Evolutionary conservation across 2,329 filamentous ascomycete genomes (phyloP), one percentile per base, ranked within the genome.

Genomic region (Fusarium tricinctum): DNA sequence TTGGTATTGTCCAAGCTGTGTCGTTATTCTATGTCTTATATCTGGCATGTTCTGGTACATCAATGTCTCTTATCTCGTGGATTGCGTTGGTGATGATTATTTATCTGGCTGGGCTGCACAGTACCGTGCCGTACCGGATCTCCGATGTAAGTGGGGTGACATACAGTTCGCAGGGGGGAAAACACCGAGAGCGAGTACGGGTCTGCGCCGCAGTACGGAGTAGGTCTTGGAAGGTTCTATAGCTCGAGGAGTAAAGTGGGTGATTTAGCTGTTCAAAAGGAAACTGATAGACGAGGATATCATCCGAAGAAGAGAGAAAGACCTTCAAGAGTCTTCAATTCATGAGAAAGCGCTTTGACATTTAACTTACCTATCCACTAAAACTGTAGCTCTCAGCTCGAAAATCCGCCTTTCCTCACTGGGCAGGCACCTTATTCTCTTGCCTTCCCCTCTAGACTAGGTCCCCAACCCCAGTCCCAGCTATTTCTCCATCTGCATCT

Each of bases 121-220:
- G 55, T 55, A 26, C 38, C 47, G 47, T 30, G 32, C 55, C 38
- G 48, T 63, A 68, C 58, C 43, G 60, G 66, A 71, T 66, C 69
- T 69, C 66, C 63, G 63, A 71, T 62, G 51, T 32, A 46, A 70
- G 67, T 69, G 70, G 69, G 52, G 69, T 71, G 63, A 53, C 28
- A 40, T 23, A 61, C 52, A 45, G 47, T 60, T 70, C 54, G 30
- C 58, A 63, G 58, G 53, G 61, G 40, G 48, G 23, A 62, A 62
- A 58, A 47, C 62, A 47, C 61, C 62, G 53, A 65, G 60, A 59
- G 42, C 60, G 62, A 65, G 46, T 47, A 64, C 59, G 59, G 33
- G 32, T 28, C 30, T 19, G 15, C 28, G 22, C 22, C 28, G 28
- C 28, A 30, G 28, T 28, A 28, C 8, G 9, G 26, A 23, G 8